phyloP scores from a whole-genome alignment of 2,329 filamentous ascomycete species.

The Phyllosticta citrichinensis region DNA sequence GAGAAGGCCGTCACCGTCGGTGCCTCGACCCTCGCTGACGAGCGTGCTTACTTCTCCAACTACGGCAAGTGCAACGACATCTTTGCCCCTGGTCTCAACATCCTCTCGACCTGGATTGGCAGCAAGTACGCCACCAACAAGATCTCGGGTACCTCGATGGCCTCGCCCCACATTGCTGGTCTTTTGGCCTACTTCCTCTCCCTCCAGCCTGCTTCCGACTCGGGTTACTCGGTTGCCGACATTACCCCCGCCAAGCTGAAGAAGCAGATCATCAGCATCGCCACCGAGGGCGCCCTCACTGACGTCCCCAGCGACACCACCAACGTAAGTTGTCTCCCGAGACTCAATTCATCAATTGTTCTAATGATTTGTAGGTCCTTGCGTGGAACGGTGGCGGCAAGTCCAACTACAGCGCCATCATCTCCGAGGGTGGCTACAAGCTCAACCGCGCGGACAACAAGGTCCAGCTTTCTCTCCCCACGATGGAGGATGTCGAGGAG shows the following conservation, averaged over 20 bases:
- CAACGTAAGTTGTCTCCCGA: constrained; percentile 49
- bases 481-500: constrained; percentile 17
- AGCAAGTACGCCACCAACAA: constrained; percentile 95
- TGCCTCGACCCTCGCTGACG: constrained; percentile 84
- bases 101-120: constrained; percentile 96
- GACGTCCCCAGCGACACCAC: constrained; percentile 79
- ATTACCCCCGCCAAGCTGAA: constrained; percentile 94
- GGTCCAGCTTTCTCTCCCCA: constrained; percentile 15
- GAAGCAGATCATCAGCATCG: constrained; percentile 72
- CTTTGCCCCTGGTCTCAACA: constrained; percentile 94
- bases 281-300: constrained; percentile 64
- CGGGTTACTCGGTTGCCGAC: constrained; percentile 77
- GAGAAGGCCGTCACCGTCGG: constrained; percentile 90
- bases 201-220: constrained; percentile 82
- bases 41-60: constrained; percentile 99
- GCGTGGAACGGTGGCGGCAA: constrained; percentile 98
- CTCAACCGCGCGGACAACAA: constrained; percentile 25
- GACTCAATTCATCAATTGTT: background rate
- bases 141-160: constrained; percentile 99
- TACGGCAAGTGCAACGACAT: constrained; percentile 99
- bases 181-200: constrained; percentile 97
- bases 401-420: constrained; percentile 79
- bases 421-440: constrained; percentile 63
- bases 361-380: constrained; percentile 49
- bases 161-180: constrained; percentile 91